phyloP scores from a whole-genome alignment of 2,329 filamentous ascomycete genomes.

The Penicillium sp. region DNA sequence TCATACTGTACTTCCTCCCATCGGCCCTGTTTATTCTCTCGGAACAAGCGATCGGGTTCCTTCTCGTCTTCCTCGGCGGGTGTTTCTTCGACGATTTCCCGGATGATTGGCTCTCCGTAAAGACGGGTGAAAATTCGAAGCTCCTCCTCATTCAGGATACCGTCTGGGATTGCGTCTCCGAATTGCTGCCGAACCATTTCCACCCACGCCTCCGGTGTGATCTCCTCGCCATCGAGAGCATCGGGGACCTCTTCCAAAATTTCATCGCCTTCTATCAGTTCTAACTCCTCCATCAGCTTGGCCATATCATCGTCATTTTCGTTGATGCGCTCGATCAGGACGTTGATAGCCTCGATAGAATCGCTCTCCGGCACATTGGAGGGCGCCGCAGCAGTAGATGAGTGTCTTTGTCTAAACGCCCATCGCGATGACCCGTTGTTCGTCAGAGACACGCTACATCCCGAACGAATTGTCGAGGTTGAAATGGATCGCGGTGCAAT shows the following conservation, averaged over 20 bases:
- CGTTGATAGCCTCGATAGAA: conserved; percentile 35
- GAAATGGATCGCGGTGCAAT: conserved; percentile 11
- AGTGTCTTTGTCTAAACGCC: conserved; percentile 22
- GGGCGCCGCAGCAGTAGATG: conserved; percentile 26
- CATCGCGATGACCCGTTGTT: conserved; percentile 6
- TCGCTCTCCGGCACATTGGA: conserved; percentile 19
- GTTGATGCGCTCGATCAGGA: conserved; percentile 42
- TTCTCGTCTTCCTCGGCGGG: conserved; percentile 34
- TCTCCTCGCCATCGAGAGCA: conserved; percentile 35
- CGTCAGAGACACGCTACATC: background rate
- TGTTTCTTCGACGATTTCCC: conserved; percentile 29
- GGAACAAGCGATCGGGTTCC: conserved; percentile 38
- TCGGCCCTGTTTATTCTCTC: conserved; percentile 41
- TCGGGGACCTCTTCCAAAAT: conserved; percentile 32
- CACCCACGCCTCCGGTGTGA: conserved; percentile 51
- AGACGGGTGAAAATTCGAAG: conserved; percentile 74
- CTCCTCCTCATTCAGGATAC: conserved; percentile 70
- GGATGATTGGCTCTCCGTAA: conserved; percentile 70
- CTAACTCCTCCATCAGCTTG: conserved; percentile 38
- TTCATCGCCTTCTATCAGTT: conserved; percentile 34
- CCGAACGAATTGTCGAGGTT: background rate
- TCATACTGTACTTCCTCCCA: conserved; percentile 40
- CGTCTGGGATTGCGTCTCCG: conserved; percentile 73
- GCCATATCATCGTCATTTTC: conserved; percentile 38
- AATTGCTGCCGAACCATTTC: conserved; percentile 73